Evolutionary conservation across 495 filamentous ascomycete genomes (phyloP).

Genomic region (Glonium stellatum): DNA sequence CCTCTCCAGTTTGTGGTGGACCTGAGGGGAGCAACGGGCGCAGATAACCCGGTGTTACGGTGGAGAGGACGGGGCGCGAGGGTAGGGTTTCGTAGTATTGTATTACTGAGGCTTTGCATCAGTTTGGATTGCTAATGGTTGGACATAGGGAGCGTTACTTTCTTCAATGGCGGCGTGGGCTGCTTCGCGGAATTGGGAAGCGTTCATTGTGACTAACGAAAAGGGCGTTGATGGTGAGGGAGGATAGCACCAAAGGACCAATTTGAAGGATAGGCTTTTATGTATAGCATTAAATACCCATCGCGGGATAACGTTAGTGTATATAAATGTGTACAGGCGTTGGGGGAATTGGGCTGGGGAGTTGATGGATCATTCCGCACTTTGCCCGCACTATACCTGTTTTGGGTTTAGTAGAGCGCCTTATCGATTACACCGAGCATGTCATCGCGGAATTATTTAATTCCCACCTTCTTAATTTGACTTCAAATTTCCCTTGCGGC

Average conservation of each 20-base stretch:
- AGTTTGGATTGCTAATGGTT: conserved; percentile 9
- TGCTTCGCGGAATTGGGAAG: conserved; percentile 70
- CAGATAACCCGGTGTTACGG: conserved; percentile 81
- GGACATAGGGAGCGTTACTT: conserved; percentile 46
- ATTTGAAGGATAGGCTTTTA: not conserved
- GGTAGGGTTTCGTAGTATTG: conserved; percentile 74
- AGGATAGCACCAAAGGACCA: not conserved
- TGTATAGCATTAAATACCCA: not conserved
- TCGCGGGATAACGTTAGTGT: not conserved
- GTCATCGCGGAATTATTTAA: not conserved
- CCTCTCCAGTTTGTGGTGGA: conserved; percentile 66
- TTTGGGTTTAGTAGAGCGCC: not conserved
- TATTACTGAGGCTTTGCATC: conserved; percentile 50
- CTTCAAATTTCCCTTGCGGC: not conserved
- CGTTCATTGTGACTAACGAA: conserved; percentile 56
- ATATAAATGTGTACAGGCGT: not conserved
- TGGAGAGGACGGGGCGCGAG: conserved; percentile 64
- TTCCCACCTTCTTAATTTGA: not conserved
- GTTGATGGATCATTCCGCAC: not conserved
- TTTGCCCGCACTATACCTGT: not conserved
- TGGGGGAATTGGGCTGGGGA: not conserved
- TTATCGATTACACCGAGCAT: not conserved
- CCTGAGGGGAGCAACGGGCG: conserved; percentile 66
- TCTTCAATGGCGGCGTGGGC: conserved; percentile 79
- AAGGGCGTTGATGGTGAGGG: not conserved